Percentiles rank a stretch among this genome's conserved stretches.
These are phyloP conservation scores for Kuraishia borneana DNA, from an alignment of 805 yeast species.

Conservation along the genomic window DNA sequence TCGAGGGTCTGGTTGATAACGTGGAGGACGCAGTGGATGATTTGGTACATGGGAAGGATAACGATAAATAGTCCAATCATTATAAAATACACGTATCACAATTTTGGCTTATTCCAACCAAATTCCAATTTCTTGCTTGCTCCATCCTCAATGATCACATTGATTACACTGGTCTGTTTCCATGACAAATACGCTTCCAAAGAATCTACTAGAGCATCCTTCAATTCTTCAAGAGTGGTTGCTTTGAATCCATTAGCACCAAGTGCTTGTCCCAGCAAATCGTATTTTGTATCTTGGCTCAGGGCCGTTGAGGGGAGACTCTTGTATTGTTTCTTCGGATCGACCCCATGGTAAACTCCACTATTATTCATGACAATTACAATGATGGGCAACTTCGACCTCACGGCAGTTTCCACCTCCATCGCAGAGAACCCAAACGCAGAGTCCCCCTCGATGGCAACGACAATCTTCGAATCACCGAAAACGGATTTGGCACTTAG, in stretches of 20 bases:
- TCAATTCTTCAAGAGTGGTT: conserved; percentile 27
- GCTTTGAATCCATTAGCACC: conserved; percentile 47
- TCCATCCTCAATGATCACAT: conserved; percentile 54
- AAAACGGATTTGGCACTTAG: conserved; percentile 43
- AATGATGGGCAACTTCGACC: conserved; percentile 40
- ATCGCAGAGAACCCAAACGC: conserved; percentile 69
- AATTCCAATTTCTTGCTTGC: conserved; percentile 42
- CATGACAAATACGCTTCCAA: conserved; percentile 19
- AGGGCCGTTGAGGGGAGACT: conserved; percentile 48
- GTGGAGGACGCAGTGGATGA: conserved; percentile 10
- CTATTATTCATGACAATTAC: conserved; percentile 62
- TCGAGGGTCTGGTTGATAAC: conserved; percentile 9
- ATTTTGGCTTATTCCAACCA: conserved; percentile 45
- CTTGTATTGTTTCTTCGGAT: conserved; percentile 15
- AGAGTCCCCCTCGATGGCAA: conserved; percentile 66
- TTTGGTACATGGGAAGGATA: conserved; percentile 6
- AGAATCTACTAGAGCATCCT: conserved; percentile 16
- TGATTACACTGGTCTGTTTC: conserved; percentile 34
- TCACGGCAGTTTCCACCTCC: conserved; percentile 61
- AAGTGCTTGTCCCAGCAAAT: conserved; percentile 38
- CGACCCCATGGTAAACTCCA: conserved; percentile 61
- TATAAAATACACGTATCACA: conserved; percentile 1
- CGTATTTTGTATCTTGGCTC: conserved; percentile 45
- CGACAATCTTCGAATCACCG: conserved; percentile 28
- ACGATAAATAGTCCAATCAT: not conserved